Base-by-base conservation (phyloP, 306 rosid species). In the Astragalus membranaceus region DNA sequence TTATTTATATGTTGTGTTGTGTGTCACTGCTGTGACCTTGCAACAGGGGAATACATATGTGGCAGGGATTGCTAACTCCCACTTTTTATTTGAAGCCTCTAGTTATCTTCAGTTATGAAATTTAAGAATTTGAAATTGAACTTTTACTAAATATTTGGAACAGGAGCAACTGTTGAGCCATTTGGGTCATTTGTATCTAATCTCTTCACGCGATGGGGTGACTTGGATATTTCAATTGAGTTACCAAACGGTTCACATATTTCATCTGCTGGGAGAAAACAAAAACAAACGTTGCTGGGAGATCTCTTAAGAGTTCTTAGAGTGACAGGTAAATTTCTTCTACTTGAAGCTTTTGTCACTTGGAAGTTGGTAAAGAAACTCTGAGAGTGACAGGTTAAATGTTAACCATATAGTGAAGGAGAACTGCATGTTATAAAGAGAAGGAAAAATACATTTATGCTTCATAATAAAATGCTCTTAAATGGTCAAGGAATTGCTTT, bases 151-250 rank as follows among this genome's bases (percentile, higher is more conserved):
- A 33, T 60, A 70, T 46, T 67, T 74, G 67, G 71, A 85, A 60
- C 89, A 94, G 98, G 98, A 70, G 96, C 99, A 75, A 87, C 82
- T 42, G 87, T 91, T 65, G 97, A 91, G 77, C 95, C 97, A n/a
- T 94, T 84, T 84, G 99, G 99, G 35, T 94, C 97, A 29, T 91
- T 91, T 83, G 92, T 86, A 33, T 90, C 97, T 14, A 79, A 79
- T 76, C 92, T 90, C 57, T 94, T 88, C 77, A 77, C 95, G 0
- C 78, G 84, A 23, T 88, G 92, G 95, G 95, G 91, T 68, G 99
- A 94, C 78, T 80, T 94, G 92, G 99, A 94, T 80, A 70, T 94
- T 79, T 88, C 99, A 7, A 62, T 91, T 29, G 89, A 88, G 37
- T 71, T 94, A 61, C n/a, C 78, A 60, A 84, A 80, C 77, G 89